These are phyloP conservation scores for Scleroderma bovista DNA, from an alignment of 768 basidiomycete genomes.

Conservation along the genomic window DNA sequence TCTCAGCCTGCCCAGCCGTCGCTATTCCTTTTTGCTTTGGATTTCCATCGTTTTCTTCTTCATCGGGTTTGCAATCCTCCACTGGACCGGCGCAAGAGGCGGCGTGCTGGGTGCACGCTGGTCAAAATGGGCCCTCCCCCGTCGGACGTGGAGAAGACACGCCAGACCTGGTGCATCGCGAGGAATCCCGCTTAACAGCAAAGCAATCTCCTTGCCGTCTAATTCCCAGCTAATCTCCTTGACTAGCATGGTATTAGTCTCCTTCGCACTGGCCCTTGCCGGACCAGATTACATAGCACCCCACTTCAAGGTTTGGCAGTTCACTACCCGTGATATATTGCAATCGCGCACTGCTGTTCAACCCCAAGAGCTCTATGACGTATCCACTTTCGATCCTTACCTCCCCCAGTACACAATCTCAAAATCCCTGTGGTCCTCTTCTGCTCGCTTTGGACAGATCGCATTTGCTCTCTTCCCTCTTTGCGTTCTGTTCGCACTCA, in stretches of 20 bases:
- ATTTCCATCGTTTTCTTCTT: slow-evolving; percentile 41
- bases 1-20: slow-evolving; percentile 45
- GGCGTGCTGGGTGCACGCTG: slow-evolving; percentile 47
- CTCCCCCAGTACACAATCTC: slow-evolving; percentile 54
- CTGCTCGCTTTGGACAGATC: slow-evolving; percentile 61
- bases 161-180: slow-evolving; percentile 30
- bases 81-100: slow-evolving; percentile 37
- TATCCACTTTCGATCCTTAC: slow-evolving; percentile 31
- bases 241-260: slow-evolving; percentile 36
- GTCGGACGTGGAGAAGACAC: slow-evolving; percentile 51
- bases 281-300: slow-evolving; percentile 70
- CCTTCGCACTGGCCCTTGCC: slow-evolving; percentile 45
- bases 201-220: slow-evolving; percentile 49
- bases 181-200: slow-evolving; percentile 31
- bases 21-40: slow-evolving; percentile 59
- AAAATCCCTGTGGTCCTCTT: slow-evolving; percentile 69
- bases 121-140: slow-evolving; percentile 53
- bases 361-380: slow-evolving; percentile 17
- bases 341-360: slow-evolving; percentile 14
- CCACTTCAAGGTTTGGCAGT: slow-evolving; percentile 39
- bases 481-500: slow-evolving; percentile 65
- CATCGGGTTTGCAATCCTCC: slow-evolving; percentile 36
- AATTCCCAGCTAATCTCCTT: slow-evolving; percentile 58
- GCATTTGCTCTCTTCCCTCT: slow-evolving; percentile 70
- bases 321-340: slow-evolving; percentile 17